Percentiles rank a stretch among this genome's conserved stretches.
Conservation (phyloP, 139 green algal species). For the Cymbomonas tetramitiformis region DNA sequence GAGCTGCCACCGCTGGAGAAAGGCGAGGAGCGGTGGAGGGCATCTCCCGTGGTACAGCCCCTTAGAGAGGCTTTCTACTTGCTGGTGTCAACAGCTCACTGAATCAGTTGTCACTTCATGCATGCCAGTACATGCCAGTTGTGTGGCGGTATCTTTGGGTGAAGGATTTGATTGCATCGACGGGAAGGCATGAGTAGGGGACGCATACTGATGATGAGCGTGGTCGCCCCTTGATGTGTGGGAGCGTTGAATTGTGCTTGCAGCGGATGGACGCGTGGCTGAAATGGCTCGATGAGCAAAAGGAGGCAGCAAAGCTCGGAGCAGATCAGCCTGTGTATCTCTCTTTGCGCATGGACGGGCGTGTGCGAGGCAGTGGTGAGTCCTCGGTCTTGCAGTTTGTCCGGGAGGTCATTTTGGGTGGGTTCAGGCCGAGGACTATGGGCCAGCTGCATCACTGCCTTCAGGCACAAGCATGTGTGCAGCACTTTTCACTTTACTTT, state of each 20-base stretch:
- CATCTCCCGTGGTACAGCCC: neutral
- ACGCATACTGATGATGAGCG: too few relatives aligned
- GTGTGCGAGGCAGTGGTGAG: constrained; percentile 3
- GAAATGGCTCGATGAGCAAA: constrained; percentile 10
- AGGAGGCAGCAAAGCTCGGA: constrained; percentile 5
- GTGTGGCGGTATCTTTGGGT: too few relatives aligned
- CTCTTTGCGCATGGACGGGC: constrained; percentile 7
- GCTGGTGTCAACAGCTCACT: neutral
- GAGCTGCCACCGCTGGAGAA: neutral
- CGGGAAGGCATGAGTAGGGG: too few relatives aligned
- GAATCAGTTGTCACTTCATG: neutral
- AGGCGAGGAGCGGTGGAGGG: neutral
- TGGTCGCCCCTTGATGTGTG: too few relatives aligned
- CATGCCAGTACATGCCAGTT: neutral
- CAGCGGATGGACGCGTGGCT: constrained; percentile 5
- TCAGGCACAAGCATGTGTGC: neutral
- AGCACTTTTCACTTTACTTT: neutral
- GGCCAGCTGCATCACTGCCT: neutral
- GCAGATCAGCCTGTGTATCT: constrained; percentile 4
- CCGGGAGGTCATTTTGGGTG: neutral
- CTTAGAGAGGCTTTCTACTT: neutral
- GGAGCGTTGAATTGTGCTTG: too few relatives aligned
- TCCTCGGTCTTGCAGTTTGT: neutral
- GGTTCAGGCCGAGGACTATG: neutral
- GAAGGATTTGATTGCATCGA: too few relatives aligned